These are phyloP conservation scores for Tuber borchii DNA, from an alignment of 495 filamentous ascomycete genomes.

Conservation along the genomic window DNA sequence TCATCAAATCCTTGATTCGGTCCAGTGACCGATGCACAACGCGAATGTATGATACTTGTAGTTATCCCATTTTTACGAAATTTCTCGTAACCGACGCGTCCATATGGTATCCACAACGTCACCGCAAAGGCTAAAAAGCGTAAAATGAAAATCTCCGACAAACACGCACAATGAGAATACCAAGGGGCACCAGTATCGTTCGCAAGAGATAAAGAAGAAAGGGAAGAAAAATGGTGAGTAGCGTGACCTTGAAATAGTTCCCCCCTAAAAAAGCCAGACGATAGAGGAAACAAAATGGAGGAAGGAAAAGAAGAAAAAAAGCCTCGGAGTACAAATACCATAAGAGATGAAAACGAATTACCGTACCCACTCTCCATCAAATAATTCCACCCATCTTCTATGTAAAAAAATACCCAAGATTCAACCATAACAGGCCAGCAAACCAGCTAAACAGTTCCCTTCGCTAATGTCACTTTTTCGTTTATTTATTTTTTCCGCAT, in stretches of 20 bases:
- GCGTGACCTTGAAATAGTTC: not conserved
- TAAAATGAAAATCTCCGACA: not conserved
- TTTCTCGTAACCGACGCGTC: not conserved
- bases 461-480: not conserved
- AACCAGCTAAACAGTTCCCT: not conserved
- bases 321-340: not conserved
- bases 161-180: not conserved
- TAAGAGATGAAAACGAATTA: conserved; percentile 2
- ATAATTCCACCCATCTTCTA: conserved; percentile 1
- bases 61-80: not conserved
- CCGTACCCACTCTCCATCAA: not conserved
- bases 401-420: conserved; percentile 2
- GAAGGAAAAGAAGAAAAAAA: not conserved
- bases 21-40: not conserved
- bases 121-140: not conserved
- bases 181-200: not conserved
- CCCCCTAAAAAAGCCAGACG: not conserved
- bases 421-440: not conserved
- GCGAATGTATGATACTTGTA: not conserved
- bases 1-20: not conserved
- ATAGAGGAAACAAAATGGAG: not conserved
- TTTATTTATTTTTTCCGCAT: conserved; percentile 5
- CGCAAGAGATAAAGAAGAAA: not conserved
- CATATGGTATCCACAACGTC: not conserved
- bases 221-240: not conserved